These are phyloP conservation scores for Colletotrichum trifolii DNA, from an alignment of 2,329 filamentous ascomycete genomes.

Conservation along the genomic window DNA sequence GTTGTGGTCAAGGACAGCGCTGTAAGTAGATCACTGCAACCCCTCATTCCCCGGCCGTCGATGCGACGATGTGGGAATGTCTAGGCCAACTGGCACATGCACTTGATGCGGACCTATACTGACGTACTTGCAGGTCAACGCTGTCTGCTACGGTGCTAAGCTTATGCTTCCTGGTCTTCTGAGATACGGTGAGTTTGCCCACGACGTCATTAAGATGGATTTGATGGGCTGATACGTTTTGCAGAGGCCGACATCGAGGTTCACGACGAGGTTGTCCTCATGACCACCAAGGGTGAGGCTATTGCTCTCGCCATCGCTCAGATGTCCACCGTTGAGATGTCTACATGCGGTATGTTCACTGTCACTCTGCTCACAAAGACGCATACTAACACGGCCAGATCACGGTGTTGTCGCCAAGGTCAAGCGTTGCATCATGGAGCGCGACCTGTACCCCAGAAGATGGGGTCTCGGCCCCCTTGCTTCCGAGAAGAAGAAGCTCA, in stretches of 20 bases:
- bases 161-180: conserved; percentile 97
- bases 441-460: conserved; percentile 94
- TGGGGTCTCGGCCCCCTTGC: conserved; percentile 97
- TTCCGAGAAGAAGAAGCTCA: conserved; percentile 99
- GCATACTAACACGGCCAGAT: conserved; percentile 57
- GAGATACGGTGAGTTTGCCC: conserved; percentile 76
- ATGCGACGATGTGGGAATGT: conserved; percentile 28
- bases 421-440: conserved; percentile 99
- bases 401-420: conserved; percentile 98
- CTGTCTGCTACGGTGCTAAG: conserved; percentile 98
- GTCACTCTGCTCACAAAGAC: background rate
- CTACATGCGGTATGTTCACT: conserved; percentile 70
- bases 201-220: conserved; percentile 31
- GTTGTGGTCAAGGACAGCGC: conserved; percentile 97
- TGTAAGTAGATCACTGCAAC: conserved; percentile 30
- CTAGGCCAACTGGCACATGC: conserved; percentile 1
- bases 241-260: conserved; percentile 89
- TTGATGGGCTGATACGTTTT: conserved; percentile 41
- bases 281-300: conserved; percentile 99
- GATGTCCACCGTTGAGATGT: conserved; percentile 98
- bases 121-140: conserved; percentile 72
- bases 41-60: conserved; percentile 6
- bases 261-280: conserved; percentile 95
- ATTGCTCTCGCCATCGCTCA: conserved; percentile 96
- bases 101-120: conserved; percentile 12